Conservation (phyloP, 805 yeast species). For the Yarrowia alimentaria region DNA sequence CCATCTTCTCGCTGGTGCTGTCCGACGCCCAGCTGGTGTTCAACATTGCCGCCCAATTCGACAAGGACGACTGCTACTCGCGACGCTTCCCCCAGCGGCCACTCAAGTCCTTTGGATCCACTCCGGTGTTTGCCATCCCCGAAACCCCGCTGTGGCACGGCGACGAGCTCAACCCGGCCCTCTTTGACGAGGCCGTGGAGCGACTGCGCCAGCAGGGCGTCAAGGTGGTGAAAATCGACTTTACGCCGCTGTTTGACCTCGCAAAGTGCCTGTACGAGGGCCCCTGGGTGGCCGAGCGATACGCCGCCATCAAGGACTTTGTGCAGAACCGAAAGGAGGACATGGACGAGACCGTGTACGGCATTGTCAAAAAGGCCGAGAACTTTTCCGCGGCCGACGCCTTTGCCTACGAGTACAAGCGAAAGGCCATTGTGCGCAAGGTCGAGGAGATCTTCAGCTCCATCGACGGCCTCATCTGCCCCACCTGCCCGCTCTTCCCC, state of each 20-base stretch:
- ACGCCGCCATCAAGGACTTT: constrained; percentile 72
- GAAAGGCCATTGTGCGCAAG: constrained; percentile 73
- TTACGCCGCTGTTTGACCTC: constrained; percentile 69
- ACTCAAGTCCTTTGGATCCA: constrained; percentile 53
- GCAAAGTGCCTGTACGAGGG: constrained; percentile 93
- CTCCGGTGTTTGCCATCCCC: constrained; percentile 77
- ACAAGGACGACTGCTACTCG: constrained; percentile 75
- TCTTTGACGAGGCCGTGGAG: constrained; percentile 63
- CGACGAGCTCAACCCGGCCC: constrained; percentile 69
- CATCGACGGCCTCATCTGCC: constrained; percentile 79
- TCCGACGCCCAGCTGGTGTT: constrained; percentile 81
- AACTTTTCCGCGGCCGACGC: constrained; percentile 77
- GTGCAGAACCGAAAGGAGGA: constrained; percentile 68
- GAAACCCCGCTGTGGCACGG: constrained; percentile 72
- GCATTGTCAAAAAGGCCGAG: constrained; percentile 76
- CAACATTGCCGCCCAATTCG: constrained; percentile 68
- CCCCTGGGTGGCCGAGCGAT: constrained; percentile 98
- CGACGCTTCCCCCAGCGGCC: constrained; percentile 71
- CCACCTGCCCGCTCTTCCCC: constrained; percentile 93
- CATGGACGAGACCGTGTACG: constrained; percentile 79
- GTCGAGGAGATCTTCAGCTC: constrained; percentile 54
- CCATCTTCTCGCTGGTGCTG: constrained; percentile 74
- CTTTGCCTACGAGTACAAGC: constrained; percentile 80
- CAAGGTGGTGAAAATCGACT: constrained; percentile 62
- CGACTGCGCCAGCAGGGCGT: constrained; percentile 55